A percentile compares a stretch with the other conserved stretches of the same genome.
Conservation (phyloP, 225 moss, liverwort and hornwort species). For the Pseudisothecium myosuroides region DNA sequence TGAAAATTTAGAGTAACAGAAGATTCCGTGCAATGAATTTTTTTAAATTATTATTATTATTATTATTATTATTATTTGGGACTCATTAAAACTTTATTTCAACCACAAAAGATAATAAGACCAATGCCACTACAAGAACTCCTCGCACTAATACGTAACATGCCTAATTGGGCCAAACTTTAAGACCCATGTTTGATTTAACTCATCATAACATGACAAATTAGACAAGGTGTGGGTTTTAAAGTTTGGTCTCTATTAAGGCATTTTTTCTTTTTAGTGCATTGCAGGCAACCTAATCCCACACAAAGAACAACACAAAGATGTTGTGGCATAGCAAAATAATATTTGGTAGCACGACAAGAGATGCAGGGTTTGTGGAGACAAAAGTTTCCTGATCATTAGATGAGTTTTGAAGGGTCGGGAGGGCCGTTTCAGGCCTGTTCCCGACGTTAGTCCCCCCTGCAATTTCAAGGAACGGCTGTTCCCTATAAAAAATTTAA, state of each 20-base stretch:
- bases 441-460: no score
- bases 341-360: no score
- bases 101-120: not conserved
- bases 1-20: not conserved
- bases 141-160: not conserved
- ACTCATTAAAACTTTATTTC: not conserved
- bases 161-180: not conserved
- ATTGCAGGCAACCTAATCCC: not conserved
- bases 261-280: not conserved
- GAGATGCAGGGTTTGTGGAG: not conserved
- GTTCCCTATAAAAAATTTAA: no score
- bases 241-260: not conserved
- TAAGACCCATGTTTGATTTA: not conserved
- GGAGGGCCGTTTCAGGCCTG: no score
- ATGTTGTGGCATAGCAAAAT: not conserved
- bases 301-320: fast-evolving
- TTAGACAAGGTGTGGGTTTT: not conserved
- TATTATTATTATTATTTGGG: not conserved
- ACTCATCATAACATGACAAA: not conserved
- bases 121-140: no score
- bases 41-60: no score
- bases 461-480: no score
- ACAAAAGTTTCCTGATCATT: not conserved
- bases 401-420: no score
- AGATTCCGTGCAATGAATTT: not conserved